Evolutionary conservation across 371 early-diverging fungal species (phyloP).

Genomic region (Mucor racemosus): DNA sequence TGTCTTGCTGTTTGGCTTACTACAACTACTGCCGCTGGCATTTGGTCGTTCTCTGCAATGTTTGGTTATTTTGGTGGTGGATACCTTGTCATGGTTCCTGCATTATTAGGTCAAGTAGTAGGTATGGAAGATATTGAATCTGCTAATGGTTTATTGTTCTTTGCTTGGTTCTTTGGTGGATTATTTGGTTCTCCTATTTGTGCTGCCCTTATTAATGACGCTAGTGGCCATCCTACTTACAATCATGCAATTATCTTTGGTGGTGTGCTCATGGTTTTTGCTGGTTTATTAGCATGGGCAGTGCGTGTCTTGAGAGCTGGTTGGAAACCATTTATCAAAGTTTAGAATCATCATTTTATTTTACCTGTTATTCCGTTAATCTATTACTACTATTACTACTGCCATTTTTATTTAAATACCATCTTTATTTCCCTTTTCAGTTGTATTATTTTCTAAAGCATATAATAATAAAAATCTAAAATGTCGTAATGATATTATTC

Average conservation of each 20-base stretch:
- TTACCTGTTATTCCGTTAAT: too few species aligned
- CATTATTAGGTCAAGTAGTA: conserved; percentile 45
- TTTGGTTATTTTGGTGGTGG: conserved; percentile 69
- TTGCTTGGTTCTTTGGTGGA: conserved; percentile 63
- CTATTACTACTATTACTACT: too few species aligned
- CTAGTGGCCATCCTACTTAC: conserved; percentile 40
- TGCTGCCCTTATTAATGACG: conserved; percentile 50
- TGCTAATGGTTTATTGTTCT: conserved; percentile 60
- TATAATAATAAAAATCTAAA: too few species aligned
- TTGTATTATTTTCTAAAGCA: too few species aligned
- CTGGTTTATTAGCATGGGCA: conserved; percentile 36
- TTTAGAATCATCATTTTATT: conserved; percentile 6
- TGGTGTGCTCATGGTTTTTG: conserved; percentile 40
- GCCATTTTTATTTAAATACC: too few species aligned
- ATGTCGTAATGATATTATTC: too few species aligned
- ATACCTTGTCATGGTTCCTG: conserved; percentile 59
- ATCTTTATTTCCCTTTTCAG: too few species aligned
- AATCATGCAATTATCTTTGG: conserved; percentile 48
- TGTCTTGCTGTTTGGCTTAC: conserved; percentile 45
- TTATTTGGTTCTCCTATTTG: conserved; percentile 63
- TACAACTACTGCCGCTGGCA: conserved; percentile 39
- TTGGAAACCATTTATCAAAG: conserved; percentile 35
- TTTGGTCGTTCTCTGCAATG: conserved; percentile 48
- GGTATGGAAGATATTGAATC: conserved; percentile 53
- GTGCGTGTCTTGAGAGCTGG: conserved; percentile 41